Evolutionary conservation across 108 stramenopile species (phyloP).

Genomic region (Skeletonema grethae): DNA sequence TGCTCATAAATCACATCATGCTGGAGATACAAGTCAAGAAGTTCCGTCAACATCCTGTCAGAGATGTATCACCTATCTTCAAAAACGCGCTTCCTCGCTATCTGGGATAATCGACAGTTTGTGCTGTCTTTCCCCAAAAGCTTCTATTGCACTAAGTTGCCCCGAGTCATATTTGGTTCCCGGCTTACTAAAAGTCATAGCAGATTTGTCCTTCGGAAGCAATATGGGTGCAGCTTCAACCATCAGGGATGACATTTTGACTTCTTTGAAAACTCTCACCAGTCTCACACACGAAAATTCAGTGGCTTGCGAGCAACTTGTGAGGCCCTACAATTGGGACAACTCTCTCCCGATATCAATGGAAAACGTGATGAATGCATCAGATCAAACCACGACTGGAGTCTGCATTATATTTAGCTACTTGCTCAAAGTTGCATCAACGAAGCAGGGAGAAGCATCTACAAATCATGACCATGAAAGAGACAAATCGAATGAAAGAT

Average conservation of each 20-base stretch:
- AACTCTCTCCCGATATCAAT: neutral
- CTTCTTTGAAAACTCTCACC: slow-evolving; percentile 71
- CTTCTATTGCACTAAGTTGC: slow-evolving; percentile 48
- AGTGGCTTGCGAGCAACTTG: slow-evolving; percentile 64
- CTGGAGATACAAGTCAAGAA: neutral
- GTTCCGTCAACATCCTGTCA: slow-evolving; percentile 17
- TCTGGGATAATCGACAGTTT: slow-evolving; percentile 72
- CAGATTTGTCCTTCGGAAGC: slow-evolving; percentile 40
- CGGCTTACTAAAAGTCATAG: slow-evolving; percentile 36
- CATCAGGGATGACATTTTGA: slow-evolving; percentile 29
- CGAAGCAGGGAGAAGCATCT: neutral
- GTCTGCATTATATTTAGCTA: slow-evolving; percentile 29
- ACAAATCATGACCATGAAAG: slow-evolving; percentile 11
- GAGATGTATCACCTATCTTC: slow-evolving; percentile 49
- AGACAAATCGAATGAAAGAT: slow-evolving; percentile 31
- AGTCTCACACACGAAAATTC: slow-evolving; percentile 79
- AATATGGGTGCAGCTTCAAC: slow-evolving; percentile 10
- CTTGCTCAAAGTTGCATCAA: slow-evolving; percentile 20
- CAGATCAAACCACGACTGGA: slow-evolving; percentile 16
- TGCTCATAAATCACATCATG: neutral
- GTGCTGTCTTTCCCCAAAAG: slow-evolving; percentile 57
- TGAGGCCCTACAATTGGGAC: slow-evolving; percentile 4
- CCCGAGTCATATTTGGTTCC: slow-evolving; percentile 32
- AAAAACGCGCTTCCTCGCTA: slow-evolving; percentile 50
- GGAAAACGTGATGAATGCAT: neutral